Conservation (phyloP, 768 basidiomycete species). For the Cyclocybe aegerita region DNA sequence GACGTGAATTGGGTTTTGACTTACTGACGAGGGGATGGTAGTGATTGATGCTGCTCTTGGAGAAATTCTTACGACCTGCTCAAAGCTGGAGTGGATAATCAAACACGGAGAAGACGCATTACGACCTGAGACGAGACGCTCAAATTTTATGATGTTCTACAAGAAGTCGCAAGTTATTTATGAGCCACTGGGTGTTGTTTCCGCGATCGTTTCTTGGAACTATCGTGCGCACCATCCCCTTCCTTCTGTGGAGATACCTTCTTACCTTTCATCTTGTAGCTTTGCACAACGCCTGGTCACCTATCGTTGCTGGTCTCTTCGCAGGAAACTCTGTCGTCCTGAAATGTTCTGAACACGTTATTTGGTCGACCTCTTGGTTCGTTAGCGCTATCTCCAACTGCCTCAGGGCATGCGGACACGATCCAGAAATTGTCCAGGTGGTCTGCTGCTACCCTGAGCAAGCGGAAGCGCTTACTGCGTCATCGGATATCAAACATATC, state of each 20-base stretch:
- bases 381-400: conserved; percentile 76
- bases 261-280: conserved; percentile 43
- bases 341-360: conserved; percentile 90
- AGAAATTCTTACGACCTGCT: conserved; percentile 92
- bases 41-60: conserved; percentile 94
- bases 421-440: conserved; percentile 86
- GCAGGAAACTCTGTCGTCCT: conserved; percentile 88
- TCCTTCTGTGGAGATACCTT: not conserved
- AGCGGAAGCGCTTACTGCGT: conserved; percentile 78
- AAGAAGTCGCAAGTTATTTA: conserved; percentile 80
- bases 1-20: not conserved
- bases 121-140: conserved; percentile 66
- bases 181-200: conserved; percentile 90
- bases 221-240: conserved; percentile 56
- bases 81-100: conserved; percentile 92
- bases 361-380: conserved; percentile 89
- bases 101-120: conserved; percentile 80
- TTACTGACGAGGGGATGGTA: conserved; percentile 26
- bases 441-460: conserved; percentile 89
- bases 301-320: conserved; percentile 88
- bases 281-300: conserved; percentile 92
- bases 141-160: conserved; percentile 69
- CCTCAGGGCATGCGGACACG: conserved; percentile 78
- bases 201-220: conserved; percentile 94
- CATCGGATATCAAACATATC: conserved; percentile 85